Conservation (phyloP, 805 yeast genomes). For the Starmera amethionina region DNA sequence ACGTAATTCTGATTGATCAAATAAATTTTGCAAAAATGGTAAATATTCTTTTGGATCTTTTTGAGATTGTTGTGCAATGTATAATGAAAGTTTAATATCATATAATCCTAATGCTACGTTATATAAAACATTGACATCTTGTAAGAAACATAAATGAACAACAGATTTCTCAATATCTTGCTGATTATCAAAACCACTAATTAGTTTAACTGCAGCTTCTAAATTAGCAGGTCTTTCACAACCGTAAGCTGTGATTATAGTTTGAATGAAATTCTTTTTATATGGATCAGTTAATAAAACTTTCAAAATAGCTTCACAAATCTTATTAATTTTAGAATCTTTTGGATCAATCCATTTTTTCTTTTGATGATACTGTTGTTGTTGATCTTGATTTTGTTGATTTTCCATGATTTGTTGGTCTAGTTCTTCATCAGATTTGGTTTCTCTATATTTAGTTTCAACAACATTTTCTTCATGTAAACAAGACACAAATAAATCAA, state of each 20-base stretch:
- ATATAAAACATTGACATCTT: slow-evolving; percentile 80
- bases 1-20: slow-evolving; percentile 56
- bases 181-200: slow-evolving; percentile 39
- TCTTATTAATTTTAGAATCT: slow-evolving; percentile 57
- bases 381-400: slow-evolving; percentile 23
- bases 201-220: slow-evolving; percentile 58
- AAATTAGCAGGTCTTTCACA: slow-evolving; percentile 85
- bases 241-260: slow-evolving; percentile 84
- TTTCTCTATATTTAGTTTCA: slow-evolving; percentile 72
- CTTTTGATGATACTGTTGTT: slow-evolving; percentile 23
- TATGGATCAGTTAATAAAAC: slow-evolving; percentile 43
- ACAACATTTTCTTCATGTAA: slow-evolving; percentile 82
- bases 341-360: slow-evolving; percentile 27
- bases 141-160: slow-evolving; percentile 80
- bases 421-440: slow-evolving; percentile 27
- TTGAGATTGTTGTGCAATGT: slow-evolving; percentile 92
- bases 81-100: slow-evolving; percentile 69
- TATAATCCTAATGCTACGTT: slow-evolving; percentile 73
- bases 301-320: slow-evolving; percentile 61
- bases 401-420: slow-evolving; percentile 20
- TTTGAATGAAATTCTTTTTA: slow-evolving; percentile 53
- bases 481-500: slow-evolving; percentile 83
- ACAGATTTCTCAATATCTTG: slow-evolving; percentile 50
- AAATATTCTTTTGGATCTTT: slow-evolving; percentile 96
- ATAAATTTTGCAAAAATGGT: slow-evolving; percentile 79